Evolutionary conservation across 306 rosid species (phyloP).

Genomic region (Citrullus amarus): DNA sequence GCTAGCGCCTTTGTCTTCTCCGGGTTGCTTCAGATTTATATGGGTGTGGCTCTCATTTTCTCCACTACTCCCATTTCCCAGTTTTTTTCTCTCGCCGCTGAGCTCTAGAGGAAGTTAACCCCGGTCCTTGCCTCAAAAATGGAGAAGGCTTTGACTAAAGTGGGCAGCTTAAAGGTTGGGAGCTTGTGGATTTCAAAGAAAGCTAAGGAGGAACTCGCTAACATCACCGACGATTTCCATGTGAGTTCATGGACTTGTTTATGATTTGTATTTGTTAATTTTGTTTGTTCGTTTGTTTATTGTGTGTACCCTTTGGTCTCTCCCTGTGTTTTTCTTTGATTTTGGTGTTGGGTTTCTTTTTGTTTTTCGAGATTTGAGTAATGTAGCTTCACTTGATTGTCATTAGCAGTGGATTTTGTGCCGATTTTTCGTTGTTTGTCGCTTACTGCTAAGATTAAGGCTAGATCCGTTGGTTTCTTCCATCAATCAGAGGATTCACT

Average conservation of each 20-base stretch:
- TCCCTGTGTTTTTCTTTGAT: not conserved
- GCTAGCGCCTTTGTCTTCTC: not conserved
- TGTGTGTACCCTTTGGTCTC: no score
- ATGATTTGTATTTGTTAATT: not conserved
- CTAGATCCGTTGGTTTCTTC: conserved; percentile 30
- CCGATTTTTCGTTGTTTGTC: conserved; percentile 9
- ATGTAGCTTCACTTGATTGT: conserved; percentile 21
- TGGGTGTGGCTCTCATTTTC: not conserved
- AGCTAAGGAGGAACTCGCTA: conserved; percentile 79
- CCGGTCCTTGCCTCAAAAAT: conserved; percentile 17
- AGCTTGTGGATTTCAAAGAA: conserved; percentile 80
- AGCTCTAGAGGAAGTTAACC: conserved; percentile 1
- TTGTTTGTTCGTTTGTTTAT: not conserved
- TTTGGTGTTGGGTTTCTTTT: not conserved
- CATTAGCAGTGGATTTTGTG: conserved; percentile 6
- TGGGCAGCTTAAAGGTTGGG: conserved; percentile 70
- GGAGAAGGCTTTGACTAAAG: conserved; percentile 92
- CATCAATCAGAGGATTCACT: not conserved
- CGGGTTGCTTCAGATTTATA: not conserved
- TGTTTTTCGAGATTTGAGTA: conserved; percentile 7
- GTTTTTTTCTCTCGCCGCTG: not conserved
- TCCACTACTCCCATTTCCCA: not conserved
- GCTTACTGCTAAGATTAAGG: conserved; percentile 3
- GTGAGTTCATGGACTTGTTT: conserved; percentile 26
- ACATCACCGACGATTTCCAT: conserved; percentile 60